Evolutionary conservation across 176 grass and related monocot genomes (phyloP), one percentile per base, ranked within the genome.

Genomic region (Typha latifolia): DNA sequence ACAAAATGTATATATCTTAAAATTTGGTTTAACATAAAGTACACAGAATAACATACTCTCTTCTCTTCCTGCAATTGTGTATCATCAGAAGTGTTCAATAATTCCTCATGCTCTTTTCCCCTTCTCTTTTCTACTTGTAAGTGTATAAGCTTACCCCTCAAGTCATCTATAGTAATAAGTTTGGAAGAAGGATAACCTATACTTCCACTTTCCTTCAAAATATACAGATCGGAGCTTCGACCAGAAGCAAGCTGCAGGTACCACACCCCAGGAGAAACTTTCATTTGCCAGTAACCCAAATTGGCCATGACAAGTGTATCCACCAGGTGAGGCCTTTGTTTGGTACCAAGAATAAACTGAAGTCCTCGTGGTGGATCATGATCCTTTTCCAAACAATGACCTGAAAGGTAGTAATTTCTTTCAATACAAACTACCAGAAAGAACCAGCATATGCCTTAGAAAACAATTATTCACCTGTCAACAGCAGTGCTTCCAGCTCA

Each of bases 211-310:
- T 78, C 81, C 57, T 80, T 80, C 10, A 85, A 51, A 49, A 71
- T 78, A 67, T 92, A 97, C 37, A 97, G 76, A 67, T 92, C 89
- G 2, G 94, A 82, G 82, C 94, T 97, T 66, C 94, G 77, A 66
- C 94, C 94, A 84, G 89, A 83, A 77, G 94, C 94, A 37, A 97
- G 78, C 75, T 97, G 88, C 61, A 97, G 83, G 78, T 92, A 82
- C 85, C 85, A 97, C 61, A 92, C 94, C 32, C 88, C 85, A 32
- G 94, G 94, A 57, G 82, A 92, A 68, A 97, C 94, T 79, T 97
- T 97, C 94, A 97, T 97, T 83, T 97, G 94, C 94, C 94, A 97
- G 64, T 97, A 97, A 51, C 94, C 94, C 81, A 97, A 92, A 75
- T 97, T 97, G 69, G 94, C 85, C 94, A 97, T 97, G 69, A 97